These are phyloP conservation scores for Quercus lobata DNA, from an alignment of 331 rosid genomes.

Conservation along the genomic window DNA sequence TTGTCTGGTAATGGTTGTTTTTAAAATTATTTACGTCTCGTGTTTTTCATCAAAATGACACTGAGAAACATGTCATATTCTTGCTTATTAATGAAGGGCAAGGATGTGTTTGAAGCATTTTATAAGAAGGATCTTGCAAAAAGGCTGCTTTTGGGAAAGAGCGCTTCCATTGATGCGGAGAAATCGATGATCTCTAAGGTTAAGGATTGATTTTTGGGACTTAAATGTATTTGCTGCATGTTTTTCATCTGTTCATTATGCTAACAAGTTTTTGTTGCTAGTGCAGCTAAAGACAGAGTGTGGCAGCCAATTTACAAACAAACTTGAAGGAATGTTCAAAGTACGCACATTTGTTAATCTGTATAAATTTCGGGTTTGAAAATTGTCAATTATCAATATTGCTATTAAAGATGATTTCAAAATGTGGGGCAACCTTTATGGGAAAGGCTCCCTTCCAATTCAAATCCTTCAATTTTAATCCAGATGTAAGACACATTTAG, in stretches of 20 bases:
- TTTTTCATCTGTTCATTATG: conserved; percentile 5
- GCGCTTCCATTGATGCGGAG: conserved; percentile 98
- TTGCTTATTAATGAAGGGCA: conserved; percentile 66
- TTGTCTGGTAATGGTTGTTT: neutral
- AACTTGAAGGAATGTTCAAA: conserved; percentile 99
- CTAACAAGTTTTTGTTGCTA: conserved; percentile 22
- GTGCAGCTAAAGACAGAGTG: conserved; percentile 97
- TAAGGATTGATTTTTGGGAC: conserved; percentile 6
- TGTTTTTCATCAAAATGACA: conserved; percentile 31
- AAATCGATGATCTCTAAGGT: conserved; percentile 99
- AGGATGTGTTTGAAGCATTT: conserved; percentile 99
- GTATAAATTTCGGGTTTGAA: neutral
- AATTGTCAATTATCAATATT: conserved; percentile 7
- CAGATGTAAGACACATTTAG: too few relatives aligned
- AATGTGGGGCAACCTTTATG: neutral
- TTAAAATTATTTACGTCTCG: conserved; percentile 5
- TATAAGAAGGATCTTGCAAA: conserved; percentile 99
- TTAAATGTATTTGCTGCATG: neutral
- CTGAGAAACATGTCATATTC: conserved; percentile 14
- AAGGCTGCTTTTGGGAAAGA: conserved; percentile 89
- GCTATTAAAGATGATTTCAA: neutral
- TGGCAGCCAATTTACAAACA: conserved; percentile 98
- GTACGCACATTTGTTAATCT: conserved; percentile 33
- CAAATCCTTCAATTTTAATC: too few relatives aligned
- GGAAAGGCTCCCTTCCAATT: too few relatives aligned